Evolutionary conservation across 352 stramenopile species (phyloP).

Genomic region (Phytopythium oedochilum): DNA sequence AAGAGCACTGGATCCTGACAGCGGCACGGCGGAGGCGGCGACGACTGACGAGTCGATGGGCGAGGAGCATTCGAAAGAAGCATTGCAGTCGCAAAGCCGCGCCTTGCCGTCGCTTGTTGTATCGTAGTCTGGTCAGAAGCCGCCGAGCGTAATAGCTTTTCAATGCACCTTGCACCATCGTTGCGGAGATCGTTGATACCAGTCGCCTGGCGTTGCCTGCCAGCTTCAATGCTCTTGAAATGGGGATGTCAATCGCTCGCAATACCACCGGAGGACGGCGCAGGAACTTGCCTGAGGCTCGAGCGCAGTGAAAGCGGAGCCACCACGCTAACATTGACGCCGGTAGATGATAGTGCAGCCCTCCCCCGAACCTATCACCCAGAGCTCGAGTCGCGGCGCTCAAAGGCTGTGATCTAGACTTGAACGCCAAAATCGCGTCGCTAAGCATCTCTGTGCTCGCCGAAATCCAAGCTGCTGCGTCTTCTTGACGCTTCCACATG

Average conservation of each 20-base stretch:
- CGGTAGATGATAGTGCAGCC: constrained; percentile 27
- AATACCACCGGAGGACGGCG: constrained; percentile 34
- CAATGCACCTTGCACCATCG: constrained; percentile 30
- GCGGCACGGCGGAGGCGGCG: constrained; percentile 22
- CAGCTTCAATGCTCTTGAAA: constrained; percentile 21
- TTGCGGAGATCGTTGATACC: constrained; percentile 11
- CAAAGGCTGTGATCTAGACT: not conserved
- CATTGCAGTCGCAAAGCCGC: constrained; percentile 31
- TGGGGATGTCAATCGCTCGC: constrained; percentile 30
- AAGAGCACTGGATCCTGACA: constrained; percentile 41
- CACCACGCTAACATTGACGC: constrained; percentile 34
- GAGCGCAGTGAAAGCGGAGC: constrained; percentile 26
- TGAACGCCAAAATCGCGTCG: not conserved
- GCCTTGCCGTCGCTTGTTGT: constrained; percentile 9
- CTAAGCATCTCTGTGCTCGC: constrained; percentile 10
- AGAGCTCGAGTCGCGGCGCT: not conserved
- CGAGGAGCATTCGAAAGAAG: constrained; percentile 41
- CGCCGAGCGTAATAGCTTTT: constrained; percentile 23
- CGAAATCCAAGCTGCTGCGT: constrained; percentile 38
- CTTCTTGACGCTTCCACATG: constrained; percentile 39
- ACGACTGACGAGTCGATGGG: constrained; percentile 15
- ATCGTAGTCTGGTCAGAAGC: constrained; percentile 7
- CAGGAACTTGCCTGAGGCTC: constrained; percentile 21
- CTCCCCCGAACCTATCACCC: not conserved
- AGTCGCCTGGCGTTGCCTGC: constrained; percentile 22